phyloP scores from a whole-genome alignment of 179 eudicot genomes.

The Heliamphora ciliata region DNA sequence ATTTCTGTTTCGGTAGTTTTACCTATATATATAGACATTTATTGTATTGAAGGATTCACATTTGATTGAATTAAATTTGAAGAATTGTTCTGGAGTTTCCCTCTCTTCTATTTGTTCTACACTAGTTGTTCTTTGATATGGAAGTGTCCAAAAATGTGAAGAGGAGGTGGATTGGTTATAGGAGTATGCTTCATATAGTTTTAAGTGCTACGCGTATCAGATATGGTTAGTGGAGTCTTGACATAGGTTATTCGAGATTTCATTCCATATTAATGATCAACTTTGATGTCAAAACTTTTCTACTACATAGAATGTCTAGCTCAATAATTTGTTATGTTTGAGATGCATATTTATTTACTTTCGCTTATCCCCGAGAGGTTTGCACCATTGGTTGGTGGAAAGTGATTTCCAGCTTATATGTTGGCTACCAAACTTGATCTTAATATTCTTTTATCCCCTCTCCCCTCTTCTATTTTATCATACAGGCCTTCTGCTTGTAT shows the following conservation, averaged over 20 bases:
- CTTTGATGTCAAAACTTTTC: neutral
- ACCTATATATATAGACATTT: too few species aligned
- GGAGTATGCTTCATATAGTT: too few species aligned
- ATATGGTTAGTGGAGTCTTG: neutral
- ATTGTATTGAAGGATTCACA: too few species aligned
- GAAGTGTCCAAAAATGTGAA: neutral
- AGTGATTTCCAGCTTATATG: neutral
- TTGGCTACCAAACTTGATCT: slow-evolving; percentile 1
- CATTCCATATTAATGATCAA: neutral
- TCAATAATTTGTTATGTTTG: neutral
- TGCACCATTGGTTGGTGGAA: neutral
- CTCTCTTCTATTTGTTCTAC: too few species aligned
- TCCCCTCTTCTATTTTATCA: neutral
- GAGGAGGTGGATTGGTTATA: neutral
- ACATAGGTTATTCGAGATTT: neutral
- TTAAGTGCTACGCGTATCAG: neutral
- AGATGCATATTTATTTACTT: neutral
- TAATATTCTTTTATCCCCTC: neutral
- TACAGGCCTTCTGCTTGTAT: neutral
- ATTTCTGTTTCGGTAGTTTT: too few species aligned
- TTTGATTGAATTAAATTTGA: too few species aligned
- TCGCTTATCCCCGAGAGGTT: neutral
- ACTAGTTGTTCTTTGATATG: neutral
- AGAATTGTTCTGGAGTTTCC: too few species aligned
- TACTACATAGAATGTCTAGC: neutral